Conservation (phyloP, 2,329 filamentous ascomycete species). For the Microcera coccophila region DNA sequence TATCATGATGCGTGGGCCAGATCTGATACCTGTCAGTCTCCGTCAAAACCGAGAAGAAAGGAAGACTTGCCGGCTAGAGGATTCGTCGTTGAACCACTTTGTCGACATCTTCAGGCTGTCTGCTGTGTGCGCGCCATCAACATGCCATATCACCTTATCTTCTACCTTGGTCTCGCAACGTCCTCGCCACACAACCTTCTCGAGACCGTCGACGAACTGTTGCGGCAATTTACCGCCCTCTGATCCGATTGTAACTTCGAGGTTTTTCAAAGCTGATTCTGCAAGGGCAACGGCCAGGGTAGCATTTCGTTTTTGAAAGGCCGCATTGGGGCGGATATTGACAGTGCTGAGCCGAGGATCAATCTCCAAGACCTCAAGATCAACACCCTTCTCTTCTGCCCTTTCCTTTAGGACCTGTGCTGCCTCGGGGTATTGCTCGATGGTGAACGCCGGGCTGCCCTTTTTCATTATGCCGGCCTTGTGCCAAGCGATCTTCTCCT, state of each 20-base stretch:
- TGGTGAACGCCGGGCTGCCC: constrained; percentile 55
- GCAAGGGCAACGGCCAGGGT: constrained; percentile 51
- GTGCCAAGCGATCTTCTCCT: constrained; percentile 68
- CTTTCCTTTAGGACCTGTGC: constrained; percentile 45
- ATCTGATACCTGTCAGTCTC: constrained; percentile 15
- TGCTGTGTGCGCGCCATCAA: constrained; percentile 89
- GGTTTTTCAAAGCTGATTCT: constrained; percentile 44
- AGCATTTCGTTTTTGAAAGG: constrained; percentile 59
- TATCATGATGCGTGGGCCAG: constrained; percentile 57
- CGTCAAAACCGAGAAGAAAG: no score
- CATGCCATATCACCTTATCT: constrained; percentile 67
- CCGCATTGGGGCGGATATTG: constrained; percentile 48
- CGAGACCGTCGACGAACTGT: constrained; percentile 68
- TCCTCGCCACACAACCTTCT: constrained; percentile 72
- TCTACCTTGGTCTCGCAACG: constrained; percentile 64
- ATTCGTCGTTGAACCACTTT: constrained; percentile 69
- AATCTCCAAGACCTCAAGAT: constrained; percentile 43
- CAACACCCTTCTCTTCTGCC: constrained; percentile 50
- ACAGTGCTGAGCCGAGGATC: constrained; percentile 46
- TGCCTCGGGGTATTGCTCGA: constrained; percentile 47
- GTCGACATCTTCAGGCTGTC: constrained; percentile 83
- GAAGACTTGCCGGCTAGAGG: constrained; percentile 28
- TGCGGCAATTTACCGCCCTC: constrained; percentile 45
- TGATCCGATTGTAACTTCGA: constrained; percentile 35
- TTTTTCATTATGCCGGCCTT: constrained; percentile 68